phyloP scores from a whole-genome alignment of 1,284 basidiomycete species.

The Ceratobasidium sp. region DNA sequence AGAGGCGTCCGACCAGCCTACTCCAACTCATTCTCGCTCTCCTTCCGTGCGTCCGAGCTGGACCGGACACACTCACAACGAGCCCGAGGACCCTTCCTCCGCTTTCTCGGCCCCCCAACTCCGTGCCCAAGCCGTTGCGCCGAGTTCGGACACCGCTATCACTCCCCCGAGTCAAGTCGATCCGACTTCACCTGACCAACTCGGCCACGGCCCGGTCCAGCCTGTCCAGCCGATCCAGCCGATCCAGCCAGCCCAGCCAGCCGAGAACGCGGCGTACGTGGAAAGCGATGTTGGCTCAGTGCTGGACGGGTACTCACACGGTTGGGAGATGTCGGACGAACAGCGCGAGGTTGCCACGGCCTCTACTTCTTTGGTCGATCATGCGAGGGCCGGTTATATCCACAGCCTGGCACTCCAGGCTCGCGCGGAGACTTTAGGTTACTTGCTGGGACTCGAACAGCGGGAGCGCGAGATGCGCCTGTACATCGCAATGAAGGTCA shows the following conservation, averaged over 20 bases:
- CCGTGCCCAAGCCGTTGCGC: neutral
- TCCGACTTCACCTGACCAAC: neutral
- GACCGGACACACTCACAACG: too few species aligned
- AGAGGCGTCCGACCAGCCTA: too few species aligned
- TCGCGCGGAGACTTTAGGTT: neutral
- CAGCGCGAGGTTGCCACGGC: neutral
- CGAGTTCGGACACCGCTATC: neutral
- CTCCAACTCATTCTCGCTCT: too few species aligned
- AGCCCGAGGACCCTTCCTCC: too few species aligned
- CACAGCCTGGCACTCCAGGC: neutral
- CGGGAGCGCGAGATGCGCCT: conserved; percentile 19
- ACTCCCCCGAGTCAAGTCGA: neutral
- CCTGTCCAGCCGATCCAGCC: neutral
- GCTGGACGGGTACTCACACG: neutral
- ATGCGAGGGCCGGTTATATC: neutral
- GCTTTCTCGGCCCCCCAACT: neutral
- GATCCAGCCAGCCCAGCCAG: neutral
- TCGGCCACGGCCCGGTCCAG: neutral
- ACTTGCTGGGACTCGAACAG: neutral
- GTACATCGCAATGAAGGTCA: neutral
- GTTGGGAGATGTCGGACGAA: neutral
- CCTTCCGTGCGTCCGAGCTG: too few species aligned
- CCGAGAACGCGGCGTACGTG: neutral
- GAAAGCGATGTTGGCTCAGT: neutral
- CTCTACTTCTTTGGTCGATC: neutral